Base-by-base conservation (phyloP, 2,329 filamentous ascomycete species). In the Fusarium citri region DNA sequence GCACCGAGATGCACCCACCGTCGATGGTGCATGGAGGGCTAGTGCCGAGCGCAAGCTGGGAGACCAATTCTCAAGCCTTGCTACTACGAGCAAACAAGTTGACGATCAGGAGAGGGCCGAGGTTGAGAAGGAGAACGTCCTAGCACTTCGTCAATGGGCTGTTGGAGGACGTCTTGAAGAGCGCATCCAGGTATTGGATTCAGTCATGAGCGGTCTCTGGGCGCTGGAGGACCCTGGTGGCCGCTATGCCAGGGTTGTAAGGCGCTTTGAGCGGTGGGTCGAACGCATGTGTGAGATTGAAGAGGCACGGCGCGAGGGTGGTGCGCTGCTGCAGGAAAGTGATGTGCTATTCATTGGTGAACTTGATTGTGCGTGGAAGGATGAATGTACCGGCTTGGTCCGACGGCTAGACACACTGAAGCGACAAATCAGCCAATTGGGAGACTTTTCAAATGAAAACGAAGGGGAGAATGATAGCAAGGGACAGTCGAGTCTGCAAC, bases 251-350 rank as follows among this genome's bases (percentile, higher is more conserved):
- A 82, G 87, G 22, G 79, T 87, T 1, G 84, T 88, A 30, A 77
- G 83, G 58, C 82, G 80, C 41, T 92, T 92, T 72, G 89, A 91
- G 76, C 80, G 78, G 51, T 92, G 90, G 89, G 80, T 84, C 10
- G 80, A 81, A 12, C 76, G 77, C 55, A 83, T 83, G 72, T 80
- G 80, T 18, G 81, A 82, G n/a, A 81, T 87, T 28, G 78, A 86
- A 43, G 79, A 81, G 28, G 81, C 83, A 25, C 81, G 86, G 54
- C 69, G 74, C 28, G 77, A 79, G 11, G 80, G 80, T 48, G 76
- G 79, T 6, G 76, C 77, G 9, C 66, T 78, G 6, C 62, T 81
- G 1, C 73, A 82, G 16, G 76, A 78, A 9, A 78, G 81, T 30
- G 77, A 76, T 22, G 59, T 80, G 3, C 73, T 85, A 10, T 88